Conservation (phyloP, 2,329 filamentous ascomycete species). For the Alternaria angustiovoidea region DNA sequence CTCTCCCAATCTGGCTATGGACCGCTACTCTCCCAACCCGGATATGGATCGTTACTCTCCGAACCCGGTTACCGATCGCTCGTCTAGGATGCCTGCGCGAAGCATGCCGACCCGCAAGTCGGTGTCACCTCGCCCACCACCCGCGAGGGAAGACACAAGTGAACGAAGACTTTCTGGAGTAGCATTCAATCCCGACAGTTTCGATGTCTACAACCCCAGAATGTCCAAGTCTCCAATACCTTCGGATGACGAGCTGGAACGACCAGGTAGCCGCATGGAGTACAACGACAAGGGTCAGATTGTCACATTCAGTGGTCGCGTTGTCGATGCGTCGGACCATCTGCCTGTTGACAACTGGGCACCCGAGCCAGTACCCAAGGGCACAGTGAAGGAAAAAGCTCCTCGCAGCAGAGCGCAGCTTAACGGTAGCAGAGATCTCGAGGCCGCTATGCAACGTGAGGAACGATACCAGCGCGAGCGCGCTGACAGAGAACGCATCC, state of each 20-base stretch:
- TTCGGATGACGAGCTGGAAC: constrained; percentile 35
- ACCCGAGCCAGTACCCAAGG: constrained; percentile 74
- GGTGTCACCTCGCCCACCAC: constrained; percentile 71
- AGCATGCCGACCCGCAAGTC: constrained; percentile 71
- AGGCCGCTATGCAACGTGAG: constrained; percentile 44
- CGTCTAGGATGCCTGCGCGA: constrained; percentile 52
- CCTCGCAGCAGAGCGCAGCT: constrained; percentile 58
- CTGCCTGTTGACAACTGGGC: constrained; percentile 80
- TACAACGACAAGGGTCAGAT: constrained; percentile 70
- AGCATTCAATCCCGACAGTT: constrained; percentile 79
- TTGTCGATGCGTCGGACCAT: constrained; percentile 83
- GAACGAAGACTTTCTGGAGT: constrained; percentile 66
- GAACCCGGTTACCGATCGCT: constrained; percentile 44
- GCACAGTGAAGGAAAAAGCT: constrained; percentile 52
- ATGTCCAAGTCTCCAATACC: constrained; percentile 40
- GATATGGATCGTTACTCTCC: constrained; percentile 26
- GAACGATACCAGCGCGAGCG: constrained; percentile 45
- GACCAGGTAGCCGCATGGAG: constrained; percentile 51
- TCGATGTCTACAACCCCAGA: constrained; percentile 73
- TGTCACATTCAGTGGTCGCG: constrained; percentile 76
- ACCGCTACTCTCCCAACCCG: constrained; percentile 37
- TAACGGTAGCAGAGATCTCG: constrained; percentile 59
- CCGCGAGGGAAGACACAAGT: constrained; percentile 52
- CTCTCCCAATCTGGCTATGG: constrained; percentile 27
- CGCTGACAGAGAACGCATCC: constrained; percentile 43